Base-by-base conservation (phyloP, 2,329 filamentous ascomycete genomes). In the Grosmannia huntii region DNA sequence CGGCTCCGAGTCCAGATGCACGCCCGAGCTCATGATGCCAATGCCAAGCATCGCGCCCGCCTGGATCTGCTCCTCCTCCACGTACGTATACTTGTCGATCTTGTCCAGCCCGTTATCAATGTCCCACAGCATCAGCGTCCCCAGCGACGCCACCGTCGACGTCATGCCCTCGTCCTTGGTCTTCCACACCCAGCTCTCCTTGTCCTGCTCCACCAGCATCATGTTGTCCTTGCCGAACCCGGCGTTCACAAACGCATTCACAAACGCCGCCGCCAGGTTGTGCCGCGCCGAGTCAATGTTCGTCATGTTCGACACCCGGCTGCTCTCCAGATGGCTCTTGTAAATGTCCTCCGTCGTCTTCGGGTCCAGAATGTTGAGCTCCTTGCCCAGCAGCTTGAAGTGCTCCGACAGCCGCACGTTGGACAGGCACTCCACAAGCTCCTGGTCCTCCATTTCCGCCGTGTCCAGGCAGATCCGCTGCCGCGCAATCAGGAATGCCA, bases 291-390 rank as follows among this genome's bases (percentile, higher is more conserved):
- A 99, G 69, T 99, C 94, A 53, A 95, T 83, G 69, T 96, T 96
- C 12, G 92, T 96, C 73, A 96, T 82, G 41, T 90, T 91, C 27
- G 90, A 89, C 57, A 95, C 94, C 61, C 95, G 84, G 66, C 86
- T 95, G 75, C 89, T 97, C 74, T 99, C 94, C 5, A 99, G 81
- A 72, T 99, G 94, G 68, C 90, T 96, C 78, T 99, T 99, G 81
- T 99, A 99, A 66, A 99, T 99, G 67, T 99, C 95, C 69, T 99
- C 94, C 0, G 92, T 95, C 50, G 89, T 89, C 76, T 96, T 97
- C 41, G 94, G 94, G 62, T 99, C 94, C 49, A 97, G 77, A 56
- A 99, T 92, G 72, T 99, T 97, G 57, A 99, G 80, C 71, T 99
- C 94, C 73, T 96, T 96, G 59, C 86, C 95, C 36, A 99, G 77